Evolutionary conservation across 805 yeast genomes (phyloP).

Genomic region (Ogataea pilisensis): DNA sequence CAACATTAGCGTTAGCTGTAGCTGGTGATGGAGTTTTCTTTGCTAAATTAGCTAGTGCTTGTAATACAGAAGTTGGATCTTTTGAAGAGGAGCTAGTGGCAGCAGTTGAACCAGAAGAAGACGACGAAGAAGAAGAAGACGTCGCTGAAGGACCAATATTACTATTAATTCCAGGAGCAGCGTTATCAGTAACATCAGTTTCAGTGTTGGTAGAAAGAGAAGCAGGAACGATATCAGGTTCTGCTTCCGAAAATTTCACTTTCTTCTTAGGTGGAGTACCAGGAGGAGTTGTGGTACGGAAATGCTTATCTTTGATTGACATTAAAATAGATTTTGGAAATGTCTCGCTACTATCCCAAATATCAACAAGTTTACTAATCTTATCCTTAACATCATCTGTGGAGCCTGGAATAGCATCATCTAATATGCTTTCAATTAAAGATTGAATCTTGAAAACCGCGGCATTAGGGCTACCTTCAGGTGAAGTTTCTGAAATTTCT

Average conservation of each 20-base stretch:
- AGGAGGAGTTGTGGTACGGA: constrained; percentile 66
- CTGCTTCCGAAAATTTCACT: constrained; percentile 26
- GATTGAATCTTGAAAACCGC: constrained; percentile 65
- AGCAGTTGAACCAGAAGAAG: constrained; percentile 12
- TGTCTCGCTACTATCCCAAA: constrained; percentile 86
- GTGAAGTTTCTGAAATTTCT: constrained; percentile 44
- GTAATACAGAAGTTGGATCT: constrained; percentile 61
- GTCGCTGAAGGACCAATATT: background rate
- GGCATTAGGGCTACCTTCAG: constrained; percentile 69
- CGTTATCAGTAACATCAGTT: background rate
- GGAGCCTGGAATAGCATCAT: constrained; percentile 56
- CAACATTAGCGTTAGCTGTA: constrained; percentile 30
- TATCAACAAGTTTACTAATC: constrained; percentile 78
- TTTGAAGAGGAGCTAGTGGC: constrained; percentile 28
- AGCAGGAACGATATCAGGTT: constrained; percentile 8
- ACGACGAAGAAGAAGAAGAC: constrained; percentile 10
- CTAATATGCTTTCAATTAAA: constrained; percentile 58
- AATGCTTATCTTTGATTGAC: constrained; percentile 54
- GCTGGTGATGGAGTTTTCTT: constrained; percentile 37
- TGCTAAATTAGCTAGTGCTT: constrained; percentile 65
- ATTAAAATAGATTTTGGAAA: constrained; percentile 57
- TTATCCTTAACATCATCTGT: constrained; percentile 61
- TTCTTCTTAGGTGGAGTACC: constrained; percentile 52
- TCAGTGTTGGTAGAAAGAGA: constrained; percentile 3
- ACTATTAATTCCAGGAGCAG: no score